phyloP scores from a whole-genome alignment of 805 yeast genomes.

The Starmera pachycereana region DNA sequence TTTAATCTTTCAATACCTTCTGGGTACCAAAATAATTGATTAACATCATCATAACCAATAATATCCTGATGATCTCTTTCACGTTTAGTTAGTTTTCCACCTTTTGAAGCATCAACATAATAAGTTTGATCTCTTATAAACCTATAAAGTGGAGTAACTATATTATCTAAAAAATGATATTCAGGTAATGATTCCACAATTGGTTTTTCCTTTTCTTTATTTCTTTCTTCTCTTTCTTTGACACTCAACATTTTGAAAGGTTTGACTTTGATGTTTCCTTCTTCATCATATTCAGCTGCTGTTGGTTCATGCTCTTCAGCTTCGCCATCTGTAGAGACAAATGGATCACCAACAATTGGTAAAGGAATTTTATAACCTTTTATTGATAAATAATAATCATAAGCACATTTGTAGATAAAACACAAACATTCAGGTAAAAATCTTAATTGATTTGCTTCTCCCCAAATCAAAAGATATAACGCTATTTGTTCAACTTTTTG shows the following conservation, averaged over 20 bases:
- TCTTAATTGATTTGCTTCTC: slow-evolving; percentile 78
- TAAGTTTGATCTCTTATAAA: slow-evolving; percentile 49
- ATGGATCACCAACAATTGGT: slow-evolving; percentile 57
- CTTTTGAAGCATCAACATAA: slow-evolving; percentile 27
- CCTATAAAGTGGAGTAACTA: slow-evolving; percentile 63
- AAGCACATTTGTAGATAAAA: slow-evolving; percentile 73
- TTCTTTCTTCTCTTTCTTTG: too few relatives aligned
- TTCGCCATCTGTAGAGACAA: slow-evolving; percentile 27
- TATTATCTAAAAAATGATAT: slow-evolving; percentile 45
- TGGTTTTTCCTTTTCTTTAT: too few relatives aligned
- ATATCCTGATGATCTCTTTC: slow-evolving; percentile 58
- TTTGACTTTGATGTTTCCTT: too few relatives aligned
- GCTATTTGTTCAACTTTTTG: slow-evolving; percentile 57
- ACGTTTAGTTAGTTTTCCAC: slow-evolving; percentile 30
- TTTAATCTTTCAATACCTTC: slow-evolving; percentile 56
- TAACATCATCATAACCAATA: slow-evolving; percentile 85
- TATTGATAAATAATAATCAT: slow-evolving; percentile 44
- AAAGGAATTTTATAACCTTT: slow-evolving; percentile 35
- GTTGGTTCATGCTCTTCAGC: not conserved
- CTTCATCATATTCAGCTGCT: too few relatives aligned
- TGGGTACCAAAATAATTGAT: slow-evolving; percentile 80
- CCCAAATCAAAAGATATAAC: slow-evolving; percentile 73
- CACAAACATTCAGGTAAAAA: slow-evolving; percentile 86
- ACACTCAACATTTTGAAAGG: too few relatives aligned
- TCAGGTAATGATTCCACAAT: slow-evolving; percentile 23